A percentile compares a stretch with the other conserved stretches of the same genome.
phyloP scores from a whole-genome alignment of 192 early-diverging fungal genomes.

The Fimicolochytrium jonesii region DNA sequence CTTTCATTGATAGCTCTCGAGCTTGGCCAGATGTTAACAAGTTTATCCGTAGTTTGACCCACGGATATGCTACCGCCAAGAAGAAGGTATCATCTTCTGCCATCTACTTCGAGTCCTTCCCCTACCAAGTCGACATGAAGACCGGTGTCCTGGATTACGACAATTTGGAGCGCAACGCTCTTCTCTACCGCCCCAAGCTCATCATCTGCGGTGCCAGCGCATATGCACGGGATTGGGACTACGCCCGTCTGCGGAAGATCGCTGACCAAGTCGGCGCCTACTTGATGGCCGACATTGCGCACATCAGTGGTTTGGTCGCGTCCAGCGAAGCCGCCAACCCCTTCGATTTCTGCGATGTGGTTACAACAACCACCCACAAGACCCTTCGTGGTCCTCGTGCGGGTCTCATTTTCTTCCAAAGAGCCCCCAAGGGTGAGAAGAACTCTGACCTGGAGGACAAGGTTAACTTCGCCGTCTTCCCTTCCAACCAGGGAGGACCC shows the following conservation, averaged over 20 bases:
- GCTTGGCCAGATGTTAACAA: neutral
- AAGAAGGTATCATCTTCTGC: constrained; percentile 99
- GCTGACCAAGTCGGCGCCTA: constrained; percentile 96
- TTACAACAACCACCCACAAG: constrained; percentile 99
- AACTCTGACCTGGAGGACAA: constrained; percentile 80
- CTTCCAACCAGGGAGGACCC: constrained; percentile 98
- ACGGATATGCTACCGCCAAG: constrained; percentile 99
- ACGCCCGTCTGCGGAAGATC: constrained; percentile 89
- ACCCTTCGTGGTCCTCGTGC: constrained; percentile 99
- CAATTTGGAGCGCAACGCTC: constrained; percentile 86
- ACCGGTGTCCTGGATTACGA: constrained; percentile 95
- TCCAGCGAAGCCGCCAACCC: constrained; percentile 85
- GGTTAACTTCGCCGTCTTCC: constrained; percentile 99
- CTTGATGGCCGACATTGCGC: constrained; percentile 98
- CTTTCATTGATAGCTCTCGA: neutral
- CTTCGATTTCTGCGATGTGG: constrained; percentile 97
- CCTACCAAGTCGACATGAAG: constrained; percentile 87
- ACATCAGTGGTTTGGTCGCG: constrained; percentile 95
- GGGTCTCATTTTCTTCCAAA: constrained; percentile 97
- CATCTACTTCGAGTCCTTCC: constrained; percentile 99
- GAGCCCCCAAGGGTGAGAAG: constrained; percentile 67
- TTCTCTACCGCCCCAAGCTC: constrained; percentile 94
- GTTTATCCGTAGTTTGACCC: constrained; percentile 82
- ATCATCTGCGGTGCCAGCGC: constrained; percentile 98
- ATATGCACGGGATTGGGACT: constrained; percentile 99